These are phyloP conservation scores for Saccharomyces pastorianus DNA, from an alignment of 1,139 yeast genomes.

Conservation along the genomic window DNA sequence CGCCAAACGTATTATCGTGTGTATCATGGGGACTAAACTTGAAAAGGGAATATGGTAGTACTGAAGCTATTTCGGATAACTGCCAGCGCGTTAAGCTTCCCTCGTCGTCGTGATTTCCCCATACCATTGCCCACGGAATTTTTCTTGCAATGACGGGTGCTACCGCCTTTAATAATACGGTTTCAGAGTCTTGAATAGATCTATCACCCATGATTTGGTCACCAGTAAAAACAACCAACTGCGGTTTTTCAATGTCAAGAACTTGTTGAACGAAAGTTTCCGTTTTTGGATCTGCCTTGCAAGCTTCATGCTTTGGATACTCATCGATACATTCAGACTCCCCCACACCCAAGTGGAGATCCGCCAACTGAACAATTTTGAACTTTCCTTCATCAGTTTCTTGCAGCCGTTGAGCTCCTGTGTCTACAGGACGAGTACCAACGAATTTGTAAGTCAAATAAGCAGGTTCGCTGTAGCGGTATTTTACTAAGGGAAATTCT, in stretches of 20 bases:
- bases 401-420: constrained; percentile 11
- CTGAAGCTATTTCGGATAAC: constrained; percentile 47
- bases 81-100: constrained; percentile 56
- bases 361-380: constrained; percentile 79
- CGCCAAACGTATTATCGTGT: constrained; percentile 47
- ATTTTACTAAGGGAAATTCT: constrained; percentile 22
- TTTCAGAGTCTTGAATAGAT: constrained; percentile 61
- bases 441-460: constrained; percentile 2
- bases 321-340: constrained; percentile 69
- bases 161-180: constrained; percentile 70
- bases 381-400: constrained; percentile 42
- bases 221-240: constrained; percentile 76
- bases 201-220: constrained; percentile 68
- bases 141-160: constrained; percentile 56
- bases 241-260: constrained; percentile 66
- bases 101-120: constrained; percentile 71
- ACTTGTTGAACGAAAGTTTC: constrained; percentile 51
- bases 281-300: constrained; percentile 72
- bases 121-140: constrained; percentile 73
- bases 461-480: constrained; percentile 6
- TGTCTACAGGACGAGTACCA: constrained; percentile 3
- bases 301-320: constrained; percentile 43
- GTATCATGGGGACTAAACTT: constrained; percentile 50
- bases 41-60: constrained; percentile 62
- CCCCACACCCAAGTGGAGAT: constrained; percentile 75